phyloP scores from a whole-genome alignment of 2,329 filamentous ascomycete genomes.

The Acrodontium crateriforme region DNA sequence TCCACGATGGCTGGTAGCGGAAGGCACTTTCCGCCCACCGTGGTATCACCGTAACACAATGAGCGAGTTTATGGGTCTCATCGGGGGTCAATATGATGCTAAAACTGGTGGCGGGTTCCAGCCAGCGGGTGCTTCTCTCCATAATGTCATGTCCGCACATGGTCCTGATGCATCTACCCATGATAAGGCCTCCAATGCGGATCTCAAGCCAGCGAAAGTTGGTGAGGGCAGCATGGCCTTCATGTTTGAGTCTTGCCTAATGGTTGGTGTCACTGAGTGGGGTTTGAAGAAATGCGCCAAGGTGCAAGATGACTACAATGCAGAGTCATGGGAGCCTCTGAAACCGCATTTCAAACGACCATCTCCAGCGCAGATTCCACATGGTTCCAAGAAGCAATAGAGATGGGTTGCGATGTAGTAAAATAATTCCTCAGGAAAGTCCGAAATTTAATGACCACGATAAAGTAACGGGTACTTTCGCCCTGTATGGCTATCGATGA shows the following conservation, averaged over 20 bases:
- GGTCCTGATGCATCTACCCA: slow-evolving; percentile 46
- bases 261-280: slow-evolving; percentile 62
- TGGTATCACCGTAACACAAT: slow-evolving; percentile 61
- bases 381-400: slow-evolving; percentile 1
- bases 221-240: slow-evolving; percentile 50
- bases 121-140: slow-evolving; percentile 44
- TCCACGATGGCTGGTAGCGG: slow-evolving; percentile 54
- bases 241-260: slow-evolving; percentile 56
- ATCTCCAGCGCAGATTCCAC: slow-evolving; percentile 5
- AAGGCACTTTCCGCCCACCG: slow-evolving; percentile 57
- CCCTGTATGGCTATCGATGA: no score
- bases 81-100: slow-evolving; percentile 46
- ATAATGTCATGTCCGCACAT: slow-evolving; percentile 28
- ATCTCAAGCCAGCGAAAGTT: slow-evolving; percentile 43
- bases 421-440: no score
- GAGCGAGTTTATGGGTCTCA: slow-evolving; percentile 51
- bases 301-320: slow-evolving; percentile 60
- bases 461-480: no score
- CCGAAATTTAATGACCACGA: no score
- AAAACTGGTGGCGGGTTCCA: slow-evolving; percentile 43
- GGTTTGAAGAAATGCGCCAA: slow-evolving; percentile 56
- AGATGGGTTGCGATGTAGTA: no score
- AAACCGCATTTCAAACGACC: slow-evolving; percentile 31
- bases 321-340: slow-evolving; percentile 60
- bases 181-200: slow-evolving; percentile 42